Evolutionary conservation across 2,329 filamentous ascomycete genomes (phyloP).

Genomic region (Hortaea sp.): DNA sequence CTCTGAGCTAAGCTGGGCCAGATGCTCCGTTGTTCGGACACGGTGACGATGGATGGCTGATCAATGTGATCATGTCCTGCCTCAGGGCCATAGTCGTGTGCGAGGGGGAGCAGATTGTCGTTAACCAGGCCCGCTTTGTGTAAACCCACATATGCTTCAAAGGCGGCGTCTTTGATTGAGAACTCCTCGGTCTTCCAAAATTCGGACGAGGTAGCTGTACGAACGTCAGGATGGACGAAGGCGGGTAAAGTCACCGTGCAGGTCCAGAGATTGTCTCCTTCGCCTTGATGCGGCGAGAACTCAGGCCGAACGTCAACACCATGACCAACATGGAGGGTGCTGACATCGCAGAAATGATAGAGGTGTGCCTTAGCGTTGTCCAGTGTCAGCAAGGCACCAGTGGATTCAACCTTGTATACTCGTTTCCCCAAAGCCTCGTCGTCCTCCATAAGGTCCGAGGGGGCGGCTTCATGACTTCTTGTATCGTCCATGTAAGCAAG

Average conservation of each 20-base stretch:
- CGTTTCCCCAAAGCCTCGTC: constrained; percentile 40
- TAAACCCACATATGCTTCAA: constrained; percentile 64
- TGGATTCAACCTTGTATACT: constrained; percentile 34
- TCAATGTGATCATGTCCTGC: constrained; percentile 10
- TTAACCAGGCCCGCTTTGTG: constrained; percentile 64
- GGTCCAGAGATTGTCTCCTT: constrained; percentile 26
- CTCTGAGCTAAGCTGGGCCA: constrained; percentile 4
- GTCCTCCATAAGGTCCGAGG: constrained; percentile 25
- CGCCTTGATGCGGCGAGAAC: constrained; percentile 39
- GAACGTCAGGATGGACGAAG: constrained; percentile 54
- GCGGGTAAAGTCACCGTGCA: constrained; percentile 63
- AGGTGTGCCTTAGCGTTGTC: constrained; percentile 68
- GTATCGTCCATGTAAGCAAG: constrained; percentile 55
- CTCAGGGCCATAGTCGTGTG: constrained; percentile 21
- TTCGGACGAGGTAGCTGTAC: constrained; percentile 40
- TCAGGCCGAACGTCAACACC: constrained; percentile 59
- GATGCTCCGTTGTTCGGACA: constrained; percentile 6
- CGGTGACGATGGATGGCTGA: constrained; percentile 17
- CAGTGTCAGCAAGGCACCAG: constrained; percentile 58
- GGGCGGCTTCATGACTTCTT: constrained; percentile 29
- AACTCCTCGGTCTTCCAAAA: constrained; percentile 62
- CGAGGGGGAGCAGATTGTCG: constrained; percentile 61
- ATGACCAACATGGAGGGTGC: constrained; percentile 44
- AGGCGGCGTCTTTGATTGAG: constrained; percentile 72
- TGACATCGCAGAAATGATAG: constrained; percentile 62